These are phyloP conservation scores for Meyerozyma smithsonii DNA, from an alignment of 1,139 yeast species.

Conservation along the genomic window DNA sequence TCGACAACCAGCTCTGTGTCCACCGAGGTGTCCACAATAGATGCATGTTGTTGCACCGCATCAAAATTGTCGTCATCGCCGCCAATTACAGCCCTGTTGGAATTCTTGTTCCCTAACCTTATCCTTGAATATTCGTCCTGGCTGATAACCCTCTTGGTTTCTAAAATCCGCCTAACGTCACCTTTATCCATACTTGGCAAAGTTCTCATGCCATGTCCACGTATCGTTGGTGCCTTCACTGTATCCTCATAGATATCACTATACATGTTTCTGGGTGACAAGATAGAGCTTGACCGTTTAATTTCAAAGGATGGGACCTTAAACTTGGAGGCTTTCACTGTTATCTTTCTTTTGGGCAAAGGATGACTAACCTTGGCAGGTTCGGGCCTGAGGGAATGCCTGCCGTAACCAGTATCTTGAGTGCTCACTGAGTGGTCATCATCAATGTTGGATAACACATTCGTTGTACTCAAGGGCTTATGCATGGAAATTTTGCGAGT, in stretches of 20 bases:
- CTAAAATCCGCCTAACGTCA: conserved; percentile 39
- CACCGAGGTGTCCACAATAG: conserved; percentile 32
- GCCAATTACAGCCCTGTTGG: conserved; percentile 29
- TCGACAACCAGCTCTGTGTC: conserved; percentile 18
- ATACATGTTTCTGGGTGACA: conserved; percentile 36
- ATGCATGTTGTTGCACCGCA: conserved; percentile 36
- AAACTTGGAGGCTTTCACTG: conserved; percentile 23
- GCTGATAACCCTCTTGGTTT: conserved; percentile 35
- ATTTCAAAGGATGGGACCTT: conserved; percentile 44
- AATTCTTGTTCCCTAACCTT: conserved; percentile 26
- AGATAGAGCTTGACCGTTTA: conserved; percentile 29
- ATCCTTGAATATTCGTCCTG: conserved; percentile 40
- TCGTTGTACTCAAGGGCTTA: conserved; percentile 24
- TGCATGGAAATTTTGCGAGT: conserved; percentile 18
- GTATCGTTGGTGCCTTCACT: conserved; percentile 33
- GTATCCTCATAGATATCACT: conserved; percentile 41
- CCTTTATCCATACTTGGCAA: conserved; percentile 47
- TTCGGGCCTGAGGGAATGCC: neutral
- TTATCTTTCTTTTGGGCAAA: conserved; percentile 8
- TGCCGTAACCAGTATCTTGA: neutral
- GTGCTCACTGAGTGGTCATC: conserved; percentile 6
- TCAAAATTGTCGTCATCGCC: conserved; percentile 26
- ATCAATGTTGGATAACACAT: conserved; percentile 25
- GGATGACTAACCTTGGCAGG: conserved; percentile 4
- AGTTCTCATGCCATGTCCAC: conserved; percentile 38